These are phyloP conservation scores for Kwoniella heveanensis DNA, from an alignment of 768 basidiomycete species.

Conservation along the genomic window DNA sequence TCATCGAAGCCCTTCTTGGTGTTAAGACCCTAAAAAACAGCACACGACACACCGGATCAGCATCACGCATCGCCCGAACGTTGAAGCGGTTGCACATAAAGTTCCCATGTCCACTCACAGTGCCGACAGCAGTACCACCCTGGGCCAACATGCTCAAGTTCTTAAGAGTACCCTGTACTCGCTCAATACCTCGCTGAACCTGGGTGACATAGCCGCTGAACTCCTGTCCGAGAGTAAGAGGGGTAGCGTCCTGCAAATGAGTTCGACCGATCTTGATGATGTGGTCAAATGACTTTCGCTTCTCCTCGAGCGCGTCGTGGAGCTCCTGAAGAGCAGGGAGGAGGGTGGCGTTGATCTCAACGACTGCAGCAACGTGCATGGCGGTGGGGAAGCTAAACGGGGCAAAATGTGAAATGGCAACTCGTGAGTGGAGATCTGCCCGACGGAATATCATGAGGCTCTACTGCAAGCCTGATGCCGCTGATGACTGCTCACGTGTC, in stretches of 20 bases:
- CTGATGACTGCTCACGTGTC: slow-evolving; percentile 73
- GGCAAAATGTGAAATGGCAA: background rate
- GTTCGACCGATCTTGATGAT: slow-evolving; percentile 99
- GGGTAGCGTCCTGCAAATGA: slow-evolving; percentile 95
- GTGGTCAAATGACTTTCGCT: slow-evolving; percentile 77
- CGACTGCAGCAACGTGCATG: slow-evolving; percentile 96
- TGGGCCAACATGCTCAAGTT: slow-evolving; percentile 88
- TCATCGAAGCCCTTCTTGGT: slow-evolving; percentile 96
- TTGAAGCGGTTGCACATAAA: too few species aligned
- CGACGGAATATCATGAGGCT: too few species aligned
- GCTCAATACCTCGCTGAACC: slow-evolving; percentile 82
- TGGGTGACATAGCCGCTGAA: slow-evolving; percentile 98
- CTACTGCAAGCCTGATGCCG: too few species aligned
- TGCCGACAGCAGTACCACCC: slow-evolving; percentile 98
- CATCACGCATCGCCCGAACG: too few species aligned
- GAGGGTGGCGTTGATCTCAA: slow-evolving; percentile 75
- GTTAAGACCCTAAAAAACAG: slow-evolving; percentile 98
- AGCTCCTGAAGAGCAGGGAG: slow-evolving; percentile 84
- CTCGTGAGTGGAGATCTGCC: too few species aligned
- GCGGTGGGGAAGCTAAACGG: slow-evolving; percentile 85
- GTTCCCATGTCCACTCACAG: slow-evolving; percentile 63
- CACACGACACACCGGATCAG: too few species aligned
- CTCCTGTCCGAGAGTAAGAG: slow-evolving; percentile 95
- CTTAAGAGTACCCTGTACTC: slow-evolving; percentile 77
- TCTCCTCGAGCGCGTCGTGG: slow-evolving; percentile 77